Conservation (phyloP, 1,284 basidiomycete species). For the Chalciporus sp. region DNA sequence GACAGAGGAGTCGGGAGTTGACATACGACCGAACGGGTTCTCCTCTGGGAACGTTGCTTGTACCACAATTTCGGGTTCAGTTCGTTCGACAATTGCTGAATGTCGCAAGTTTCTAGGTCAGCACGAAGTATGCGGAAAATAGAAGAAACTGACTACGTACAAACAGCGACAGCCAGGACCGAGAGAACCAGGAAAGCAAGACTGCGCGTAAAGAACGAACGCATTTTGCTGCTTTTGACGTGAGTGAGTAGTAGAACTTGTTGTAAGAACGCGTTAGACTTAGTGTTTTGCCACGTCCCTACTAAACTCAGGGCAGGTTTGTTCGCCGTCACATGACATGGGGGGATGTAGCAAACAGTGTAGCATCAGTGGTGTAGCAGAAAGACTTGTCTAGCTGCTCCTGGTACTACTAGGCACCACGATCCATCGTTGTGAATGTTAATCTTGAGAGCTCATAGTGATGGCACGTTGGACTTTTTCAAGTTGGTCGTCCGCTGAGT, state of each 20-base stretch:
- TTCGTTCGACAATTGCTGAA: slow-evolving; percentile 17
- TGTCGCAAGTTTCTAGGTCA: neutral
- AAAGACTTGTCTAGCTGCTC: no score
- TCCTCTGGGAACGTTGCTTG: slow-evolving; percentile 72
- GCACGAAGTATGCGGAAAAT: slow-evolving; percentile 6
- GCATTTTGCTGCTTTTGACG: slow-evolving; percentile 22
- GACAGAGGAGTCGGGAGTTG: neutral
- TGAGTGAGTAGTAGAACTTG: neutral
- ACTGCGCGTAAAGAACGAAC: slow-evolving; percentile 14
- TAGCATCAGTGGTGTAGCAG: no score
- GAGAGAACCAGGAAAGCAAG: slow-evolving; percentile 23
- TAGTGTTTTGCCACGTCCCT: slow-evolving; percentile 24
- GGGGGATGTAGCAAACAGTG: neutral
- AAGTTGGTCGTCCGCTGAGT: no score
- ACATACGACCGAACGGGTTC: slow-evolving; percentile 84
- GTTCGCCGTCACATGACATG: slow-evolving; percentile 20
- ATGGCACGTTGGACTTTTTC: no score
- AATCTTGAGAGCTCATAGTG: no score
- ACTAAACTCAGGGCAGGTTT: slow-evolving; percentile 27
- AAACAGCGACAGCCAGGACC: slow-evolving; percentile 24
- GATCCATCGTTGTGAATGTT: no score
- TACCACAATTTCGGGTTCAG: slow-evolving; percentile 58
- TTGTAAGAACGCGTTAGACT: neutral
- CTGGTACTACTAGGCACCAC: no score
- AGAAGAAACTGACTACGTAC: slow-evolving; percentile 20